A percentile compares a stretch with the other conserved stretches of the same genome.
Evolutionary conservation across 2,329 filamentous ascomycete species (phyloP).

Genomic region (Fusarium ramigenum): DNA sequence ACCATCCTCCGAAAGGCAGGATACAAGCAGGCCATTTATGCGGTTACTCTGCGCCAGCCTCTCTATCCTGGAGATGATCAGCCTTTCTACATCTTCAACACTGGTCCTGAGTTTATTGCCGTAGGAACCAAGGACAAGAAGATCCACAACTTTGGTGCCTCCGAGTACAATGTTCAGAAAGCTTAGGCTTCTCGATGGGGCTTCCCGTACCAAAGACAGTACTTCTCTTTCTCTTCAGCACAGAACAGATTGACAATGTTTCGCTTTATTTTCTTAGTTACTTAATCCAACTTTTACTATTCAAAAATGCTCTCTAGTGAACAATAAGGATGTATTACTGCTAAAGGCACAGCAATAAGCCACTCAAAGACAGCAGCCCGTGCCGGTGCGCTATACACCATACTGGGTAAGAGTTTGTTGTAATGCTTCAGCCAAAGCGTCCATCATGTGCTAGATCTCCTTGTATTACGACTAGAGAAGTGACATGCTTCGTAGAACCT

Average conservation of each 20-base stretch:
- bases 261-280: not conserved
- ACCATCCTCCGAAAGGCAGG: slow-evolving; percentile 20
- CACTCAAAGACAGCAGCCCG: not conserved
- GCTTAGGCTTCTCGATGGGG: not conserved
- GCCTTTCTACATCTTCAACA: slow-evolving; percentile 23
- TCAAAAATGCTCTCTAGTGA: not conserved
- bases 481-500: not conserved
- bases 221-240: not conserved
- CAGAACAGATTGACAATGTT: not conserved
- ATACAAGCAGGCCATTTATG: slow-evolving; percentile 1
- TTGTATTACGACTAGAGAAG: not conserved
- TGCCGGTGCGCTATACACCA: not conserved
- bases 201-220: not conserved
- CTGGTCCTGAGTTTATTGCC: slow-evolving; percentile 15
- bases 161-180: slow-evolving; percentile 3
- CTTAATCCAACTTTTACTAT: not conserved
- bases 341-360: not conserved
- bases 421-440: not conserved
- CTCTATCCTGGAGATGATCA: slow-evolving; percentile 14
- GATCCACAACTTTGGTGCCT: slow-evolving; percentile 15
- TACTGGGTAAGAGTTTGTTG: too few relatives aligned
- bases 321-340: accelerated
- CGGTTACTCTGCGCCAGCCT: slow-evolving; percentile 19
- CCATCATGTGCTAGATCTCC: too few relatives aligned
- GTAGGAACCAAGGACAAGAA: slow-evolving; percentile 17